A percentile compares a stretch with the other conserved stretches of the same genome.
Conservation (phyloP, 495 filamentous ascomycete genomes). For the Lophium mytilinum region DNA sequence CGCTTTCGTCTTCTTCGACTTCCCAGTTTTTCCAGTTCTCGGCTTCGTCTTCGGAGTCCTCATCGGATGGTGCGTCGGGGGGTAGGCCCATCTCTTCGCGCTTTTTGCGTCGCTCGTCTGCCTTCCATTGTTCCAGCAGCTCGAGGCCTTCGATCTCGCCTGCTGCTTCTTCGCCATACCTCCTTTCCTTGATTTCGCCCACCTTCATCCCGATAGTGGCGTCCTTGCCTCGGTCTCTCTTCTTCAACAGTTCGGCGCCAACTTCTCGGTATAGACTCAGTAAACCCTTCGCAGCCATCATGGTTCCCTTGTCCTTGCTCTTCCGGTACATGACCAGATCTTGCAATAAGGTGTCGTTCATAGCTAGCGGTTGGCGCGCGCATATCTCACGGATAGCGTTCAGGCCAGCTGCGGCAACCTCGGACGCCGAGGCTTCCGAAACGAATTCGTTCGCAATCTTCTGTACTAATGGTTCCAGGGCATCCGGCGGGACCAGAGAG, state of each 20-base stretch:
- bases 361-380: conserved; percentile 81
- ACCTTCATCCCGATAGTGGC: conserved; percentile 73
- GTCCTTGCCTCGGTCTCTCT: conserved; percentile 83
- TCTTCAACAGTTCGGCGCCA: conserved; percentile 79
- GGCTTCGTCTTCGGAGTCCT: conserved; percentile 53
- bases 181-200: conserved; percentile 59
- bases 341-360: conserved; percentile 91
- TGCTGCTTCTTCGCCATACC: conserved; percentile 70
- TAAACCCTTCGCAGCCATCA: conserved; percentile 92
- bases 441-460: conserved; percentile 99
- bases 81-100: conserved; percentile 55
- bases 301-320: conserved; percentile 94
- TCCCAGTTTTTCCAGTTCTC: conserved; percentile 76
- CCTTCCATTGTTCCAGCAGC: conserved; percentile 86
- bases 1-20: conserved; percentile 66
- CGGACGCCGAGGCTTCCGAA: conserved; percentile 81
- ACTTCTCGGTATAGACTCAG: conserved; percentile 86
- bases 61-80: conserved; percentile 47
- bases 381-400: conserved; percentile 95
- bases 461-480: conserved; percentile 79
- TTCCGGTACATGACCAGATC: conserved; percentile 94
- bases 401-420: conserved; percentile 86
- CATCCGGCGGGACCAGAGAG: conserved; percentile 85
- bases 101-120: conserved; percentile 70
- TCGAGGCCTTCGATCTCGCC: conserved; percentile 91